Evolutionary conservation across 345 rosid species (phyloP), one percentile per base, ranked within the genome.

Genomic region (Raphanus sativus): DNA sequence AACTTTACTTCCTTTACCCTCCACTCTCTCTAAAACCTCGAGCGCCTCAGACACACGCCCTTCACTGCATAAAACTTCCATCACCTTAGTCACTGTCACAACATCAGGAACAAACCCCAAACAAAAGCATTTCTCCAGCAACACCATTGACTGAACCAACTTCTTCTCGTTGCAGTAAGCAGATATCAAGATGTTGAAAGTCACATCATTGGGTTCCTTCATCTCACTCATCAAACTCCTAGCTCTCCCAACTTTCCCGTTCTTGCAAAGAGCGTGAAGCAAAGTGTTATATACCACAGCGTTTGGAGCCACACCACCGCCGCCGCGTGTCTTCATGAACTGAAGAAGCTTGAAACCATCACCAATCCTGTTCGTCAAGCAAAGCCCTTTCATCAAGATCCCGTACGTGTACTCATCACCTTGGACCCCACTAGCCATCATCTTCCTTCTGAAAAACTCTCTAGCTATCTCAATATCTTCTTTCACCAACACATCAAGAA

Each of bases 311-410:
- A 86, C 54, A 26, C 21, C 54, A 26, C 21, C 21, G 21, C 82
- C 78, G 6, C 84, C 77, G 6, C 84, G 75, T 0, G 86, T 81
- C 86, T 92, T 90, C 80, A 92, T 86, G 33, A 87, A 60, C 66
- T 88, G 93, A 86, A 92, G 85, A 36, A 94, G 91, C 89, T 90
- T 94, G 75, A 90, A 94, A 34, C 87, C 93, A 75, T 92, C 95
- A 2, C 81, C 88, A 58, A 90, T 90, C 82, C 92, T 88, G 77
- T 92, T 92, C 36, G 98, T 94, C 63, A 84, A 84, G 82, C 97
- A 92, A 83, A 92, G 92, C 26, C 98, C 98, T 77, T 92, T 92
- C 97, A 92, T 89, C 60, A 94, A 80, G 70, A 94, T 94, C 61
- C 91, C 97, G 7, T 81, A 90, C 6, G 98, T 94, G 70, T 89